phyloP scores from a whole-genome alignment of 805 yeast species.

The Wickerhamomyces subpelliculosus region DNA sequence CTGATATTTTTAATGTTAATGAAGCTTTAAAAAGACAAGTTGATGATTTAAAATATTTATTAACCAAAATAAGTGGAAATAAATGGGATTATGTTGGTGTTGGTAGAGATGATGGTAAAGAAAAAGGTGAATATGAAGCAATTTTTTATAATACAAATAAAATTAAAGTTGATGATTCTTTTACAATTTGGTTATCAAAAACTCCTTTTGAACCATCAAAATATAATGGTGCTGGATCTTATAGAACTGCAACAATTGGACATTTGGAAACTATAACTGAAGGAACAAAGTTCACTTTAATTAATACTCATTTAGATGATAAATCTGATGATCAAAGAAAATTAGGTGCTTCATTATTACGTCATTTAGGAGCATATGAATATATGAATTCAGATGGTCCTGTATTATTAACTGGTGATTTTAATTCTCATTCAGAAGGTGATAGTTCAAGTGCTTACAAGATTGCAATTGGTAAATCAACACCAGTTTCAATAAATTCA shows the following conservation, averaged over 20 bases:
- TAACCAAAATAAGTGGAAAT: conserved; percentile 13
- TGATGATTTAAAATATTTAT: conserved; percentile 25
- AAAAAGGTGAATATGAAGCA: conserved; percentile 37
- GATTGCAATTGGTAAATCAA: conserved; percentile 19
- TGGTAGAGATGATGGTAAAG: conserved; percentile 38
- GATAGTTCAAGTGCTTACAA: conserved; percentile 22
- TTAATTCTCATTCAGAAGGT: conserved; percentile 32
- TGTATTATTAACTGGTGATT: conserved; percentile 37
- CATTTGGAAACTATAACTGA: conserved; percentile 16
- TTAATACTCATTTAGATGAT: conserved; percentile 38
- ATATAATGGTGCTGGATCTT: conserved; percentile 33
- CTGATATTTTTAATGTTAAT: conserved; percentile 30
- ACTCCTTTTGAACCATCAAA: conserved; percentile 35
- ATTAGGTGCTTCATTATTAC: conserved; percentile 28
- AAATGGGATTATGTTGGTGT: conserved; percentile 31
- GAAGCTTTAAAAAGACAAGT: conserved; percentile 35
- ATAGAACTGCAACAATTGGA: conserved; percentile 33
- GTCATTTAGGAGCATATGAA: conserved; percentile 32
- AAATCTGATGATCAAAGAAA: conserved; percentile 30
- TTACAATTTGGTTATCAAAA: conserved; percentile 36
- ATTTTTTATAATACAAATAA: conserved; percentile 27
- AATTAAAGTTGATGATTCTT: conserved; percentile 25
- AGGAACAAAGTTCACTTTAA: conserved; percentile 23
- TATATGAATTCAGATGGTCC: conserved; percentile 24
- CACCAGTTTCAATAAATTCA: conserved; percentile 12